Evolutionary conservation across 306 rosid species (phyloP).

Genomic region (Carpinus fangiana): DNA sequence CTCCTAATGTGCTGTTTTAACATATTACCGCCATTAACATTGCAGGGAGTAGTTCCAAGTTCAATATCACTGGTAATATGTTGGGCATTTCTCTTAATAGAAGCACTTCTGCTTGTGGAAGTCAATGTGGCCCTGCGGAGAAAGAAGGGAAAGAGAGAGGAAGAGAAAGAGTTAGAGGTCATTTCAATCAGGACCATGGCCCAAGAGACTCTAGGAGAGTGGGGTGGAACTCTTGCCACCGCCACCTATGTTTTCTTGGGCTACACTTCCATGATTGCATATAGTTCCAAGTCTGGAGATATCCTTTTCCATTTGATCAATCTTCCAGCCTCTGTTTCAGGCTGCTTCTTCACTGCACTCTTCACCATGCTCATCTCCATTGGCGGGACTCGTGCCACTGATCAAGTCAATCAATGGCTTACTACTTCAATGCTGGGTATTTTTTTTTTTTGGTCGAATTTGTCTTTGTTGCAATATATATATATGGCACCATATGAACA

Average conservation of each 20-base stretch:
- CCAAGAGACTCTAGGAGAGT: slow-evolving; percentile 69
- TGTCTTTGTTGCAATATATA: not conserved
- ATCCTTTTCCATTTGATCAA: slow-evolving; percentile 54
- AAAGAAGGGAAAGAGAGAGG: slow-evolving; percentile 33
- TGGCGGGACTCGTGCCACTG: slow-evolving; percentile 59
- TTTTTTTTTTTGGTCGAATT: not conserved
- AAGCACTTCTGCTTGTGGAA: slow-evolving; percentile 66
- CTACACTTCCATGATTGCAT: slow-evolving; percentile 63
- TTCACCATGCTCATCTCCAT: slow-evolving; percentile 57
- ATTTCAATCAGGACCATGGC: slow-evolving; percentile 79
- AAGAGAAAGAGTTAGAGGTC: slow-evolving; percentile 47
- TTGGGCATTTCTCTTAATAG: slow-evolving; percentile 68
- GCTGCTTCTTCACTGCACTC: slow-evolving; percentile 51
- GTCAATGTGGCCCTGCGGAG: slow-evolving; percentile 60
- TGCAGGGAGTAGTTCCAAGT: slow-evolving; percentile 72
- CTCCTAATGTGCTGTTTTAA: no score
- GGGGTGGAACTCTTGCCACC: slow-evolving; percentile 63
- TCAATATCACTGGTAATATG: slow-evolving; percentile 56
- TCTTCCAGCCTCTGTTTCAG: slow-evolving; percentile 61
- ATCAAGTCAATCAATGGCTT: slow-evolving; percentile 68
- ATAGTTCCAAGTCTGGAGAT: slow-evolving; percentile 68
- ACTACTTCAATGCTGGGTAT: slow-evolving; percentile 70
- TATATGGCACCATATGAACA: not conserved
- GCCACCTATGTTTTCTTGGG: slow-evolving; percentile 60
- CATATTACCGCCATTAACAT: not conserved